Percentiles rank a stretch among this genome's conserved stretches.
phyloP scores from a whole-genome alignment of 1,139 yeast species.

The Diutina neorugosa region DNA sequence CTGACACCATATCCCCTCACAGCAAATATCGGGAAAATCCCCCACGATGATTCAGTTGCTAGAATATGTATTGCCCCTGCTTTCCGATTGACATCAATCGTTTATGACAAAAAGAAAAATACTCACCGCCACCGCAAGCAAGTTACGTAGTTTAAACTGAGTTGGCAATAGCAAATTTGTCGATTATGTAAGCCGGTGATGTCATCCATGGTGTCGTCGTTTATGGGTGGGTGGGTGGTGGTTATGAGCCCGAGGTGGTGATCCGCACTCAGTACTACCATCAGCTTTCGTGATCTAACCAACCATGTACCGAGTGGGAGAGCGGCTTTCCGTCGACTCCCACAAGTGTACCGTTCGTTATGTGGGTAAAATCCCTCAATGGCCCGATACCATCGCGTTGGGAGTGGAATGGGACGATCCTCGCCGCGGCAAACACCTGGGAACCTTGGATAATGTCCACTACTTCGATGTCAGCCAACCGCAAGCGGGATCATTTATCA shows the following conservation, averaged over 20 bases:
- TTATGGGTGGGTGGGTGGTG: too few relatives aligned
- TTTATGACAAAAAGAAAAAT: neutral
- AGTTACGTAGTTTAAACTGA: too few relatives aligned
- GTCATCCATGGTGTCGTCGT: too few relatives aligned
- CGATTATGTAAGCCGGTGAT: too few relatives aligned
- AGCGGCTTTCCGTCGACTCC: neutral
- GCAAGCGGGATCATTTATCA: constrained; percentile 58
- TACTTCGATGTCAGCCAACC: constrained; percentile 27
- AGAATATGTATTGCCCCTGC: neutral
- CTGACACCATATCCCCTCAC: too few relatives aligned
- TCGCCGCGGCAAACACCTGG: constrained; percentile 46
- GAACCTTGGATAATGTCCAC: constrained; percentile 27
- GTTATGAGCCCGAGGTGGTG: neutral
- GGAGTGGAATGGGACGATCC: constrained; percentile 85
- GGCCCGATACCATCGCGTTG: constrained; percentile 46
- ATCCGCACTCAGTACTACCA: too few relatives aligned
- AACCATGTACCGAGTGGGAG: neutral
- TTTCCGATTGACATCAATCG: neutral
- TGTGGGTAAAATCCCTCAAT: constrained; percentile 41
- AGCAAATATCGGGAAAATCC: too few relatives aligned
- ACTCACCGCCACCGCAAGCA: neutral
- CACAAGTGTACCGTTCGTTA: constrained; percentile 46
- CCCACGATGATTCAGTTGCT: neutral
- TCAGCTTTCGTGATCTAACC: too few relatives aligned
- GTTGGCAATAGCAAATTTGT: too few relatives aligned